Base-by-base conservation (phyloP, 805 yeast genomes). In the Ogataea kodamae region DNA sequence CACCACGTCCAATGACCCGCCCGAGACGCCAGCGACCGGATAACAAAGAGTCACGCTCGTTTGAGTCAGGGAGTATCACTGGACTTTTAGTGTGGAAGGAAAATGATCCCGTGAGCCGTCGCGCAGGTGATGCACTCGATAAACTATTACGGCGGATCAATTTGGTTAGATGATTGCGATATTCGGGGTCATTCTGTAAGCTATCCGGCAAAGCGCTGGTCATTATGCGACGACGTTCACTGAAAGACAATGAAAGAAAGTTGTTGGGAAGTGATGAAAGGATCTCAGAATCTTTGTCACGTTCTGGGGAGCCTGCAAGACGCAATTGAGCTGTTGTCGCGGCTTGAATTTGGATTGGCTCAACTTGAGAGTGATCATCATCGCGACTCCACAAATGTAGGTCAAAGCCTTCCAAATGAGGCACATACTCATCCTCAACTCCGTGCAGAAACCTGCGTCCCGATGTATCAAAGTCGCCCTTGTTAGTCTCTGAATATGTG, bases 1-100 rank as follows among this genome's bases (percentile, higher is more conserved):
- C 94, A 9, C 97, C 96, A 53, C 74, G 76, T 1, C 96, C 96
- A 42, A 87, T 79, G 8, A 81, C 71, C 46, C 76, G 77, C 1
- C 94, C 95, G 18, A 88, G 54, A 18, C 52, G 55, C 62, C 70
- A 67, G 4, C 37, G 39, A 10, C 74, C 78, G 62, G 81, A 45
- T 2, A 87, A 74, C 15, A 70, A 55, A 9, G 83, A 79, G 1
- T 94, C 95, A 40, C 72, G 75, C 37, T 81, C 86, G 47, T 78
- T 83, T 3, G 31, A 26, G n/a, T 45, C 50, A 3, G 50, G 38
- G 1, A 33, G 15, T 6, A 34, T 27, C 0, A 31, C 23, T 3
- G 48, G 24, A 11, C 32, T 25, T 8, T 42, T 22, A 3, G 42
- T 40, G 19, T 36, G 34, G 9, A 34, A 15, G 4, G 52, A 37